Evolutionary conservation across 1,284 basidiomycete genomes (phyloP).

Genomic region (Leccinum glutinopallens): DNA sequence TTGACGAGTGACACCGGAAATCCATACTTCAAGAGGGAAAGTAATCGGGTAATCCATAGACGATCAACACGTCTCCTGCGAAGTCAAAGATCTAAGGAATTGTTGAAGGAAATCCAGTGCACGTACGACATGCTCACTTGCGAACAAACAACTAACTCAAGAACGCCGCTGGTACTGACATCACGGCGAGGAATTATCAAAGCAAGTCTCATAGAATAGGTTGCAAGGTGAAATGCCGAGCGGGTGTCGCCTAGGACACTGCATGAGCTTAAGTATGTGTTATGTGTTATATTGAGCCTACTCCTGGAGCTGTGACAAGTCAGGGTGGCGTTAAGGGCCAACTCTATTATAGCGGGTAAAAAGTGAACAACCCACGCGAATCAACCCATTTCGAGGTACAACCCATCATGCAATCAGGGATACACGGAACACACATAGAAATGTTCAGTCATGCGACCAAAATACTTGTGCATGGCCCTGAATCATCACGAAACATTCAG

Average conservation of each 20-base stretch:
- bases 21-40: conserved; percentile 14
- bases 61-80: conserved; percentile 1
- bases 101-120: not conserved
- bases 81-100: not conserved
- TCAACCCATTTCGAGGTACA: not conserved
- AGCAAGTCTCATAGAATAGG: not conserved
- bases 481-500: not conserved
- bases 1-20: not conserved
- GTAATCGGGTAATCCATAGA: conserved; percentile 18
- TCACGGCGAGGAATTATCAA: not conserved
- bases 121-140: not conserved
- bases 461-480: not conserved
- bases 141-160: not conserved
- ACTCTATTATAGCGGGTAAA: not conserved
- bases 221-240: not conserved
- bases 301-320: not conserved
- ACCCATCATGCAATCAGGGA: not conserved
- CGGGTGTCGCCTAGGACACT: not conserved
- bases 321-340: not conserved
- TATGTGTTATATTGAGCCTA: not conserved
- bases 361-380: not conserved
- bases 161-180: not conserved
- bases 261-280: not conserved
- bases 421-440: not conserved
- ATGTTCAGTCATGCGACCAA: not conserved